These are phyloP conservation scores for Recurvomyces mirabilis DNA, from an alignment of 495 filamentous ascomycete species.

Conservation along the genomic window DNA sequence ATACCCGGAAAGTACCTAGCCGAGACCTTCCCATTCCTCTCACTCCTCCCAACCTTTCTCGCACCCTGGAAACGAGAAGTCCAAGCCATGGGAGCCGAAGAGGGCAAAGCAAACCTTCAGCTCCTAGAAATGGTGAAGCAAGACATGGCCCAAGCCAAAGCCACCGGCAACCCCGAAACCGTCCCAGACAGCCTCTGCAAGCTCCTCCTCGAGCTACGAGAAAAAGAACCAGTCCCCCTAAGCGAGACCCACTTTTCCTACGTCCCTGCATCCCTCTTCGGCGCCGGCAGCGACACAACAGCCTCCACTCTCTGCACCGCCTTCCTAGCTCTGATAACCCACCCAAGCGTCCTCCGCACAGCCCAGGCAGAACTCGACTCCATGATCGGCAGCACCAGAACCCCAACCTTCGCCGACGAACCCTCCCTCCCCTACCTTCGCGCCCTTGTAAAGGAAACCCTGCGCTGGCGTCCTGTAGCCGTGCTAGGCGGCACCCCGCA, in stretches of 20 bases:
- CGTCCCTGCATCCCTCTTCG: constrained; percentile 50
- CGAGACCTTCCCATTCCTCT: constrained; percentile 44
- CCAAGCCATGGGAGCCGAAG: constrained; percentile 38
- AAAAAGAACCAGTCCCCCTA: constrained; percentile 38
- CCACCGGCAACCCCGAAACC: constrained; percentile 25
- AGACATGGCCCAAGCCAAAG: constrained; percentile 34
- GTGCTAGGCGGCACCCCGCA: constrained; percentile 52
- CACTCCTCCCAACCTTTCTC: constrained; percentile 42
- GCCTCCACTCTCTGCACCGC: constrained; percentile 49
- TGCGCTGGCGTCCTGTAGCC: constrained; percentile 51
- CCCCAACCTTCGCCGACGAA: constrained; percentile 42
- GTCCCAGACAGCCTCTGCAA: constrained; percentile 41
- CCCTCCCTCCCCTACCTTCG: constrained; percentile 40
- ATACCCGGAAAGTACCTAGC: constrained; percentile 49
- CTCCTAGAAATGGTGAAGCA: constrained; percentile 44
- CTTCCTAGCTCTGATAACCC: constrained; percentile 45
- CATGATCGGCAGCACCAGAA: constrained; percentile 41
- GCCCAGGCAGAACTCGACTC: constrained; percentile 45
- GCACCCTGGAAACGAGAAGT: constrained; percentile 52
- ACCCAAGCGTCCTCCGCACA: constrained; percentile 37
- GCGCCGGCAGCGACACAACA: constrained; percentile 56
- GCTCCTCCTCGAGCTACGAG: constrained; percentile 38
- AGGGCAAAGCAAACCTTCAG: constrained; percentile 40
- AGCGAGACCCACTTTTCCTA: constrained; percentile 45
- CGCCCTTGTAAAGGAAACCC: constrained; percentile 45